A percentile compares a stretch with the other conserved stretches of the same genome.
These are phyloP conservation scores for Lipomyces chichibuensis DNA, from an alignment of 805 yeast species.

Conservation along the genomic window DNA sequence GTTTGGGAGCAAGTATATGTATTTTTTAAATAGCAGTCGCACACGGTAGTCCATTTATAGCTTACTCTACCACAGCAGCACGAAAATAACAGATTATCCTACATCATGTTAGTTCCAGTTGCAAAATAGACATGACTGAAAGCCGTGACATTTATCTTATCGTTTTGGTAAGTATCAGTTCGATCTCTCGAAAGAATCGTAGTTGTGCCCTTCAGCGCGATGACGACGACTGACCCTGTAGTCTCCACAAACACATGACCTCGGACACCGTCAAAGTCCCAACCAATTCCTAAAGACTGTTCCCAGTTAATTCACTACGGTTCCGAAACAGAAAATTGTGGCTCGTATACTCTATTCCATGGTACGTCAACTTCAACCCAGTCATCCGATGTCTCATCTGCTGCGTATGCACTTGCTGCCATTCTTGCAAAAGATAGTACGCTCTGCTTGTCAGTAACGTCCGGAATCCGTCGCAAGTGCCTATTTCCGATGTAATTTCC, in stretches of 20 bases:
- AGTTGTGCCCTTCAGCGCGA: constrained; percentile 88
- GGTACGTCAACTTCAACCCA: constrained; percentile 69
- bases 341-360: constrained; percentile 30
- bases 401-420: constrained; percentile 90
- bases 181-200: constrained; percentile 64
- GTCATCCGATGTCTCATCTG: constrained; percentile 73
- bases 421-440: constrained; percentile 75
- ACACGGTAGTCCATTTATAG: constrained; percentile 90
- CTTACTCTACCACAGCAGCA: constrained; percentile 96
- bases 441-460: constrained; percentile 73
- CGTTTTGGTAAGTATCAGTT: constrained; percentile 75
- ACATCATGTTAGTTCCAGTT: background rate
- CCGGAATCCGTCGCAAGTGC: constrained; percentile 55
- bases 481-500: background rate
- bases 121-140: background rate
- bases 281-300: constrained; percentile 71
- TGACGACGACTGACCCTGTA: constrained; percentile 62
- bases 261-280: constrained; percentile 82
- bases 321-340: background rate
- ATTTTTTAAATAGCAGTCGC: constrained; percentile 78
- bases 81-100: constrained; percentile 82
- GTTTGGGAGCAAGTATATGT: constrained; percentile 86
- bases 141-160: constrained; percentile 61
- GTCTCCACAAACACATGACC: constrained; percentile 83
- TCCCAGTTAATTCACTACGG: constrained; percentile 34